These are phyloP conservation scores for Nepenthes alata DNA, from an alignment of 179 eudicot species.

Conservation along the genomic window DNA sequence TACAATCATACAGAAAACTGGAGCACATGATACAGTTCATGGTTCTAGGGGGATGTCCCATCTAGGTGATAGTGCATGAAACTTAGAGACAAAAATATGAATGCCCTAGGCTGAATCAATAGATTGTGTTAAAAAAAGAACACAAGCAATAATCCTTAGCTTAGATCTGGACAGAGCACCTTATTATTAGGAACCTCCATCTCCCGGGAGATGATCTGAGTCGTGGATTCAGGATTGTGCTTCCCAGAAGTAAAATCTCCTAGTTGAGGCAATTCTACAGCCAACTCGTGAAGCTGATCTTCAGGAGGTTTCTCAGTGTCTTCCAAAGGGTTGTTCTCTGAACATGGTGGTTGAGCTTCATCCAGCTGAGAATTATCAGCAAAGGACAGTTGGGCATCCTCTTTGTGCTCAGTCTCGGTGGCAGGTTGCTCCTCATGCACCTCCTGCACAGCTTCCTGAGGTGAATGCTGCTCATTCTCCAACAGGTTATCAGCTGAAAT, in stretches of 20 bases:
- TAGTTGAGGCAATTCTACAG: conserved; percentile 23
- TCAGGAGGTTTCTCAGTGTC: conserved; percentile 19
- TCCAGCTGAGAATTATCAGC: conserved; percentile 15
- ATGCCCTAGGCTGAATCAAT: too few relatives aligned
- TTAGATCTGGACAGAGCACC: conserved; percentile 23
- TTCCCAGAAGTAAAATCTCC: conserved; percentile 24
- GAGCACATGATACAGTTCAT: too few relatives aligned
- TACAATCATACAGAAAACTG: too few relatives aligned
- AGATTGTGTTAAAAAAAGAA: background rate
- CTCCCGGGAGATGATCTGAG: conserved; percentile 29
- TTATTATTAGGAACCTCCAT: conserved; percentile 88
- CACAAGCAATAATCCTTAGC: background rate
- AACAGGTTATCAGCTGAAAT: conserved; percentile 10
- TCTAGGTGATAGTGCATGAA: too few relatives aligned
- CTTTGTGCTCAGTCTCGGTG: conserved; percentile 13
- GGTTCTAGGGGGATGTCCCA: too few relatives aligned
- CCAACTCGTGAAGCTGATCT: conserved; percentile 18
- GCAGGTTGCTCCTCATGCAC: conserved; percentile 14
- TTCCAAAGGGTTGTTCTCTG: conserved; percentile 17
- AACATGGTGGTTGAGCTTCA: conserved; percentile 8
- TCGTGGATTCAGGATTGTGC: conserved; percentile 24
- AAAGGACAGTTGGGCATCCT: conserved; percentile 8
- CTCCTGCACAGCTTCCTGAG: conserved; percentile 16
- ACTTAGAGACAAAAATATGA: too few relatives aligned
- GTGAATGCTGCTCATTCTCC: conserved; percentile 14